Evolutionary conservation across 129 eudicot genomes (phyloP).

Genomic region (Scalesia atractyloides): DNA sequence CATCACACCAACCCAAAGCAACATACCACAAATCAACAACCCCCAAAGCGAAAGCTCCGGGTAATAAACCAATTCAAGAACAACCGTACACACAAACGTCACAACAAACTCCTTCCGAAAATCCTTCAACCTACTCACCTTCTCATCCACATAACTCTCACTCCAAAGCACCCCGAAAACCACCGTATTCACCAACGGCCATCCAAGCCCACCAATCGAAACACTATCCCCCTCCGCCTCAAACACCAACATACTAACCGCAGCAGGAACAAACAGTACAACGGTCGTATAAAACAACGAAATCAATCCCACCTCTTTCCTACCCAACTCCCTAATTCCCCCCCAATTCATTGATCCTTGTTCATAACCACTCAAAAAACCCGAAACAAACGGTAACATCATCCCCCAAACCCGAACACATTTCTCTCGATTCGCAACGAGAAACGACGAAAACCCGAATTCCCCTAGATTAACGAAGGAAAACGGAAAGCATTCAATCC

Average conservation of each 20-base stretch:
- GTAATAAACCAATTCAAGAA: conserved; percentile 71
- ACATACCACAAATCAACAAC: conserved; percentile 65
- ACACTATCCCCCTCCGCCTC: conserved; percentile 90
- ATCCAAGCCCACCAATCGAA: conserved; percentile 55
- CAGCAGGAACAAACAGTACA: conserved; percentile 81
- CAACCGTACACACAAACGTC: conserved; percentile 67
- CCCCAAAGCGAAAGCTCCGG: conserved; percentile 97
- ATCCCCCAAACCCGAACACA: conserved; percentile 87
- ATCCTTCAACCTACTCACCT: conserved; percentile 53
- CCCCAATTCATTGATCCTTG: conserved; percentile 65
- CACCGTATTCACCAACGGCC: conserved; percentile 92
- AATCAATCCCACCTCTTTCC: conserved; percentile 62
- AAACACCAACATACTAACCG: conserved; percentile 77
- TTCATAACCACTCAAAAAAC: conserved; percentile 85
- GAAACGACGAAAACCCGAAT: conserved; percentile 38
- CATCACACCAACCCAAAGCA: conserved; percentile 67
- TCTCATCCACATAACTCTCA: conserved; percentile 76
- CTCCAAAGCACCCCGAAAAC: conserved; percentile 92
- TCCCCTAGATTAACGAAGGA: conserved; percentile 54
- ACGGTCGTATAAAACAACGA: conserved; percentile 73
- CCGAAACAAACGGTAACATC: conserved; percentile 91
- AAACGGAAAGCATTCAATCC: conserved; percentile 79
- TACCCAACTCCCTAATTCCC: conserved; percentile 58
- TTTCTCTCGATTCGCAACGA: conserved; percentile 41
- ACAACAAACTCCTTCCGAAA: conserved; percentile 74